Base-by-base conservation (phyloP, 257 asterid species). In the Pogostemon cablin region DNA sequence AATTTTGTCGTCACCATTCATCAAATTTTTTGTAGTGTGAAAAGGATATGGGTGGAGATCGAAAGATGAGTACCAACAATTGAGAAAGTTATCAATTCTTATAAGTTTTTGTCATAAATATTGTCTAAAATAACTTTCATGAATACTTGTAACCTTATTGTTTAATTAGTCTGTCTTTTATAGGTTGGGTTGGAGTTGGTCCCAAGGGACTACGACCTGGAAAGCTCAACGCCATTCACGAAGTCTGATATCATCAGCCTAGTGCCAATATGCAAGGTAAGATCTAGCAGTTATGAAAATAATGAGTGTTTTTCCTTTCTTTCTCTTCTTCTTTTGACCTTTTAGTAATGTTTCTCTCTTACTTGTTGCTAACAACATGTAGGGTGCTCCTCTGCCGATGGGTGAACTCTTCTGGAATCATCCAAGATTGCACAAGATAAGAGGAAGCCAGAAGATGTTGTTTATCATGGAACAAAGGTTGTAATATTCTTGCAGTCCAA, bases 361-460 rank as follows among this genome's bases (percentile, higher is more conserved):
- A 11, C 65, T 77, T 72, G 49, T 46, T 73, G 37, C 57, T 72
- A 54, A 64, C 87, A 95, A 97, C 95, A 95, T 85, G 99, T 87
- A 40, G 95, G 82, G 69, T 95, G 98, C 89, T 85, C 96, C 68
- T 91, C 99, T 79, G 97, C 93, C 63, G 99, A 95, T 83, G 99
- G 98, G 63, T 86, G 98, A 79, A 86, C 83, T 80, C 84, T 91
- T 62, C 82, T 95, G 68, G 99, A 95, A 78, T 89, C 98, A 46
- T 91, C 99, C 79, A 95, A 95, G 88, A 86, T 87, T 82, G 97
- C 98, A 25, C 87, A 91, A 39, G 99, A 95, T 79, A 91, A 95
- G 83, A 98, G 99, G 75, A 95, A 95, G 85, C 88, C 92, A 69
- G 99, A 95, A 75, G 99, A 95, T 35, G 96, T 98, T 35, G 96